Evolutionary conservation across 768 basidiomycete genomes (phyloP).

Genomic region (Saitozyma sp.): DNA sequence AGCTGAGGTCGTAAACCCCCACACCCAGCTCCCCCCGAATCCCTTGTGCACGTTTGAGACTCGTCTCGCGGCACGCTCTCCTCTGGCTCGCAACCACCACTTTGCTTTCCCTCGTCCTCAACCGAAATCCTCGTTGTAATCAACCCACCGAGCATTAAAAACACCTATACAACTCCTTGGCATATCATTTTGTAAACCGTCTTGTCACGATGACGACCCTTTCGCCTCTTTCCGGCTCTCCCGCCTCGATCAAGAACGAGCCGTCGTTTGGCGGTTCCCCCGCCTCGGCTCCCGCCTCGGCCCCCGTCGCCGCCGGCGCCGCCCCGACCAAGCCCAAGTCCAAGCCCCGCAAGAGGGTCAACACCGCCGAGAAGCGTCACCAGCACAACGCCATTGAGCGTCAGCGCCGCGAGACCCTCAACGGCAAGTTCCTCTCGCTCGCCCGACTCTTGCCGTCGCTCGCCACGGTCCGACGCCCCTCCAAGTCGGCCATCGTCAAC

Average conservation of each 20-base stretch:
- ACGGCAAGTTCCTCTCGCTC: slow-evolving; percentile 83
- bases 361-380: slow-evolving; percentile 92
- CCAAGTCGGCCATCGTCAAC: slow-evolving; percentile 96
- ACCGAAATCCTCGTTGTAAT: slow-evolving; percentile 1
- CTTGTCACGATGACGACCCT: slow-evolving; percentile 15
- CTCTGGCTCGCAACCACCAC: background rate
- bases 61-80: slow-evolving; percentile 49
- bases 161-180: background rate
- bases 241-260: slow-evolving; percentile 22
- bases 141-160: background rate
- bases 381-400: slow-evolving; percentile 98
- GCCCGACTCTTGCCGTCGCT: slow-evolving; percentile 89
- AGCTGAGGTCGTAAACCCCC: slow-evolving; percentile 30
- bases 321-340: slow-evolving; percentile 19
- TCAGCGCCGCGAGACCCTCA: slow-evolving; percentile 86
- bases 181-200: background rate
- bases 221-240: slow-evolving; percentile 35
- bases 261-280: background rate
- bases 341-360: slow-evolving; percentile 83
- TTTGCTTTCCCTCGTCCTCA: background rate
- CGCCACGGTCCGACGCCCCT: slow-evolving; percentile 85
- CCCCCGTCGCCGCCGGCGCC: background rate
- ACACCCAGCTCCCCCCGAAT: slow-evolving; percentile 30
- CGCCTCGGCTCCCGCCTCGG: background rate
- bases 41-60: slow-evolving; percentile 52